Evolutionary conservation across 192 early-diverging fungal genomes (phyloP).

Genomic region (Diversispora epigaea): DNA sequence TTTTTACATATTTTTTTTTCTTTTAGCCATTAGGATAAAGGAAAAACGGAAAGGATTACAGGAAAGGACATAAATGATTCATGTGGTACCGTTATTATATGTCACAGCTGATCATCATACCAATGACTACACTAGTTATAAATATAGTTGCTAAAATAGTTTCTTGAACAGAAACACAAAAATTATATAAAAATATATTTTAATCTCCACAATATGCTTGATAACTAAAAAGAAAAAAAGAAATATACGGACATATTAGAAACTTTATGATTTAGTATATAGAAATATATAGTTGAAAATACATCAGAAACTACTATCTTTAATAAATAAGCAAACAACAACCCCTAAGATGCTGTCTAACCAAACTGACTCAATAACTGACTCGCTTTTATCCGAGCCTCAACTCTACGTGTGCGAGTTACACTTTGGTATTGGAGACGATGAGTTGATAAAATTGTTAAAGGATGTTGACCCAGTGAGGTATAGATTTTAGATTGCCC

Average conservation of each 20-base stretch:
- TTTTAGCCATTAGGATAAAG: no score
- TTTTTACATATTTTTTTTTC: no score
- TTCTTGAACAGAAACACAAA: no score
- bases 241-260: constrained; percentile 7
- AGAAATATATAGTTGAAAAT: constrained; percentile 3
- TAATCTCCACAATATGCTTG: not conserved
- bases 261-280: constrained; percentile 22
- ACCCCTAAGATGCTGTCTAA: constrained; percentile 20
- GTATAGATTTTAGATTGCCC: constrained; percentile 20
- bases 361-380: not conserved
- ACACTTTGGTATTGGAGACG: constrained; percentile 28
- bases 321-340: constrained; percentile 4
- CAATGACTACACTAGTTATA: no score
- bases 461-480: constrained; percentile 30
- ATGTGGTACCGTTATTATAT: no score
- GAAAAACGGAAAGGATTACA: no score
- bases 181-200: not conserved
- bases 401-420: constrained; percentile 32
- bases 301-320: not conserved
- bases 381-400: constrained; percentile 18
- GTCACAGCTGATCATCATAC: no score
- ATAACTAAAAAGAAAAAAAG: constrained; percentile 7
- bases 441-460: constrained; percentile 36
- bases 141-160: no score
- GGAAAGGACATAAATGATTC: no score